phyloP scores from a whole-genome alignment of 2,329 filamentous ascomycete genomes.

The Paecilomyces sp. region DNA sequence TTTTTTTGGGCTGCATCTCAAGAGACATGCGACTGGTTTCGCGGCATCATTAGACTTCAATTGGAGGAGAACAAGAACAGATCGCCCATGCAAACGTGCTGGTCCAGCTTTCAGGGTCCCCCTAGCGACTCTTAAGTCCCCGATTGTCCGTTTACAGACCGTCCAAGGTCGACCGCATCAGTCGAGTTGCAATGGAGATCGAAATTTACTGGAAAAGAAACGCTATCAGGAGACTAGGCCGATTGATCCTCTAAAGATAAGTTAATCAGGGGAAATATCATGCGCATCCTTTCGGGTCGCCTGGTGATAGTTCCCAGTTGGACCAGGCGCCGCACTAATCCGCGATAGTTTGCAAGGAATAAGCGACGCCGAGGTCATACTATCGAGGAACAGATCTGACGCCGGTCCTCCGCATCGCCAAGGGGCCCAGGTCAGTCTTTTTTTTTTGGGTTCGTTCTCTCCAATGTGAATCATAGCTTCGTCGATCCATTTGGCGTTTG shows the following conservation, averaged over 20 bases:
- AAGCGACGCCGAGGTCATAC: background rate
- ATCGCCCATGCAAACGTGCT: background rate
- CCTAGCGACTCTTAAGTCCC: background rate
- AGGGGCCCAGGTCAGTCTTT: background rate
- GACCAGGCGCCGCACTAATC: background rate
- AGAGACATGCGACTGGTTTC: background rate
- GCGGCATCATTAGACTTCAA: background rate
- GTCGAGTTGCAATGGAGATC: too few species aligned
- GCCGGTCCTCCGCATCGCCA: background rate
- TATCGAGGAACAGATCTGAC: background rate
- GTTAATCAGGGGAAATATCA: background rate
- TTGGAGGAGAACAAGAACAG: background rate
- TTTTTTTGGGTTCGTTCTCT: background rate
- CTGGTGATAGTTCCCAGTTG: background rate
- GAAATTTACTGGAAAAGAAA: too few species aligned
- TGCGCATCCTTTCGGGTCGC: too few species aligned
- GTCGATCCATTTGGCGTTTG: background rate
- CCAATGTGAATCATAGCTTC: background rate
- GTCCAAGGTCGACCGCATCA: too few species aligned
- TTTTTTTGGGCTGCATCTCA: background rate
- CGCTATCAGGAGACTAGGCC: too few species aligned
- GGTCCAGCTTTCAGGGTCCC: background rate
- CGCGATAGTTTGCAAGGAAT: background rate
- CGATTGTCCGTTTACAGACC: background rate
- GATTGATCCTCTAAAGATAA: background rate